Percentiles rank a stretch among this genome's conserved stretches.
These are phyloP conservation scores for Solanum lycopersicoides DNA, from an alignment of 257 asterid species.

Conservation along the genomic window DNA sequence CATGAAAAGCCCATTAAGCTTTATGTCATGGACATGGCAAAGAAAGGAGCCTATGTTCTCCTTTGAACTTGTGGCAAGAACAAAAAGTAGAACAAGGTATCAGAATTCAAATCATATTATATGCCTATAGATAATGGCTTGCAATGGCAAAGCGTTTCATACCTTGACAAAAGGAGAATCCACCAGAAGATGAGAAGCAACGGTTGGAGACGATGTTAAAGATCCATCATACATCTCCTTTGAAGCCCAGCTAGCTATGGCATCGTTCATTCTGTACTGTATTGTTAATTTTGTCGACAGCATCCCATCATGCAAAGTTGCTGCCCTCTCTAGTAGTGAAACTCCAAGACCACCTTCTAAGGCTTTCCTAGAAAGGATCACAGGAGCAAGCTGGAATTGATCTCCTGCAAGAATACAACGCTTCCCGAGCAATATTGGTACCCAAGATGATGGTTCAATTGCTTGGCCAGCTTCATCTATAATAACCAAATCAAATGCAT, in stretches of 20 bases:
- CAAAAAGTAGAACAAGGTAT: not conserved
- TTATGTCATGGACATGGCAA: not conserved
- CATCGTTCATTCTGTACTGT: constrained; percentile 84
- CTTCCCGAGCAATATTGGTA: constrained; percentile 86
- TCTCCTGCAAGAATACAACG: constrained; percentile 97
- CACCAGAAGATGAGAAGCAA: constrained; percentile 77
- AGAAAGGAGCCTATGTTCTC: not conserved
- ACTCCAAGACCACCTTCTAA: constrained; percentile 84
- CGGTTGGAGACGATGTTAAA: constrained; percentile 56
- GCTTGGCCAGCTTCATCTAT: constrained; percentile 97
- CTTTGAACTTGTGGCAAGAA: not conserved
- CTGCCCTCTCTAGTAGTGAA: constrained; percentile 77
- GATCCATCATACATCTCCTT: constrained; percentile 90
- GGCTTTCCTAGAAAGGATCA: constrained; percentile 85
- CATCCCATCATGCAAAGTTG: constrained; percentile 58
- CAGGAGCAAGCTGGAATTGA: constrained; percentile 92
- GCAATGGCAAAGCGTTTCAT: not conserved
- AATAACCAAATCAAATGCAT: constrained; percentile 76
- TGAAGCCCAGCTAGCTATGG: constrained; percentile 97
- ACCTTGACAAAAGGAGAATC: constrained; percentile 95
- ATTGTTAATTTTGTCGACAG: constrained; percentile 54
- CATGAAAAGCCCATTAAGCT: not conserved
- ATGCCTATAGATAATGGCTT: not conserved
- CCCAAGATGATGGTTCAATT: constrained; percentile 96
- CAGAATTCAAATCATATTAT: not conserved